A percentile compares a stretch with the other conserved stretches of the same genome.
Evolutionary conservation across 1,139 yeast species (phyloP).

Genomic region (Debaryomyces subglobosus): DNA sequence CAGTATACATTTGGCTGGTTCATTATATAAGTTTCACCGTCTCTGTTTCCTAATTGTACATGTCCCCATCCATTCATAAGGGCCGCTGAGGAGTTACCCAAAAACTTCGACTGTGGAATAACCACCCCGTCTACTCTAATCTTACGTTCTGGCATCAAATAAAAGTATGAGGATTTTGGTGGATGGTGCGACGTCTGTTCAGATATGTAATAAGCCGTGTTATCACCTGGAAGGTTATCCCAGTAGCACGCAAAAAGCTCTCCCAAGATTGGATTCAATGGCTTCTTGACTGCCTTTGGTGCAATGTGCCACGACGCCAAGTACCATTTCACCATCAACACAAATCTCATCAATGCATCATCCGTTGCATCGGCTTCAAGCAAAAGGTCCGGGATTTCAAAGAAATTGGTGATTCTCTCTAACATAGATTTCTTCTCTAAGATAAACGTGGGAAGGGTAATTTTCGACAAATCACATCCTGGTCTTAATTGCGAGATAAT

Average conservation of each 20-base stretch:
- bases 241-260: conserved; percentile 90
- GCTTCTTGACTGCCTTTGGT: conserved; percentile 97
- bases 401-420: conserved; percentile 89
- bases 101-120: conserved; percentile 81
- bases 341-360: conserved; percentile 69
- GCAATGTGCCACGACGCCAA: conserved; percentile 97
- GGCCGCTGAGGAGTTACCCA: conserved; percentile 96
- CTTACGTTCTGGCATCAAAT: conserved; percentile 75
- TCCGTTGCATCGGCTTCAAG: conserved; percentile 63
- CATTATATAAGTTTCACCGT: conserved; percentile 69
- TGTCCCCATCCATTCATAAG: conserved; percentile 92
- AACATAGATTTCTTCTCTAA: conserved; percentile 94
- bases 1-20: conserved; percentile 96
- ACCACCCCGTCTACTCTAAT: conserved; percentile 89
- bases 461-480: conserved; percentile 86
- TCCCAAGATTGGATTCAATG: conserved; percentile 91
- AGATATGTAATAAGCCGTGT: conserved; percentile 78
- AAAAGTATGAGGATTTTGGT: conserved; percentile 95
- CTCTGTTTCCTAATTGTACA: conserved; percentile 67
- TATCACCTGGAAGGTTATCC: conserved; percentile 72
- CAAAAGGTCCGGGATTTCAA: conserved; percentile 79
- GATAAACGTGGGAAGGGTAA: conserved; percentile 92
- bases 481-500: conserved; percentile 90
- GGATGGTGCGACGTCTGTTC: conserved; percentile 99
- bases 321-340: conserved; percentile 82